Conservation (phyloP, 768 basidiomycete genomes). For the Rhizopogon vinicolor region DNA sequence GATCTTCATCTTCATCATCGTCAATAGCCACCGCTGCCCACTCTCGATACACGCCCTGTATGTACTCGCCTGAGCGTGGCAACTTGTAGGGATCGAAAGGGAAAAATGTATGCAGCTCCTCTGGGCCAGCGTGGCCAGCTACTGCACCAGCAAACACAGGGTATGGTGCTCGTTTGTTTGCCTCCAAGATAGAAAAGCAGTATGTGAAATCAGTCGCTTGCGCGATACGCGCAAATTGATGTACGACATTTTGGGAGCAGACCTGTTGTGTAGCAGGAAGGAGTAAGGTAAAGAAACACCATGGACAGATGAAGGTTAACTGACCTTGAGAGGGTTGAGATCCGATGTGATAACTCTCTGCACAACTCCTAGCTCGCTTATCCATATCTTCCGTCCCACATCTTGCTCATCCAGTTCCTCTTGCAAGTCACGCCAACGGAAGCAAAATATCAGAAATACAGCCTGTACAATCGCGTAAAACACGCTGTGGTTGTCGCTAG, state of each 20-base stretch:
- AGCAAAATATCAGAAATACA: conserved; percentile 95
- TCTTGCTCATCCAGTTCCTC: conserved; percentile 56
- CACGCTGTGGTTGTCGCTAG: conserved; percentile 50
- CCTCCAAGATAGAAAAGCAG: conserved; percentile 88
- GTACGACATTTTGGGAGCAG: conserved; percentile 86
- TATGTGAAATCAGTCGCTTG: conserved; percentile 90
- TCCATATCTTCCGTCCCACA: conserved; percentile 68
- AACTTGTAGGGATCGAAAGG: conserved; percentile 98
- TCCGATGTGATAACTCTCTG: conserved; percentile 77
- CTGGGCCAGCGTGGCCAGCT: conserved; percentile 31
- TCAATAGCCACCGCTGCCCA: conserved; percentile 79
- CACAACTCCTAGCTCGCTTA: conserved; percentile 70
- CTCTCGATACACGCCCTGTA: conserved; percentile 83
- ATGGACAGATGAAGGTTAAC: not conserved
- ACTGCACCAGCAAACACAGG: conserved; percentile 22
- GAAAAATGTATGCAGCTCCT: conserved; percentile 91
- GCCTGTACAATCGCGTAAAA: conserved; percentile 94
- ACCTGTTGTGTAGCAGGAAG: conserved; percentile 41
- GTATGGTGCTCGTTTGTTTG: conserved; percentile 71
- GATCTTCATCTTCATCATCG: conserved; percentile 68
- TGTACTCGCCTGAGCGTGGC: conserved; percentile 69
- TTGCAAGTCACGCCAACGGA: conserved; percentile 88
- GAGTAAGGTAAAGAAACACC: not conserved
- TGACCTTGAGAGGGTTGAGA: conserved; percentile 87
- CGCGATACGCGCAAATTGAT: conserved; percentile 91